Evolutionary conservation across 345 rosid species (phyloP).

Genomic region (Camelina sativa): DNA sequence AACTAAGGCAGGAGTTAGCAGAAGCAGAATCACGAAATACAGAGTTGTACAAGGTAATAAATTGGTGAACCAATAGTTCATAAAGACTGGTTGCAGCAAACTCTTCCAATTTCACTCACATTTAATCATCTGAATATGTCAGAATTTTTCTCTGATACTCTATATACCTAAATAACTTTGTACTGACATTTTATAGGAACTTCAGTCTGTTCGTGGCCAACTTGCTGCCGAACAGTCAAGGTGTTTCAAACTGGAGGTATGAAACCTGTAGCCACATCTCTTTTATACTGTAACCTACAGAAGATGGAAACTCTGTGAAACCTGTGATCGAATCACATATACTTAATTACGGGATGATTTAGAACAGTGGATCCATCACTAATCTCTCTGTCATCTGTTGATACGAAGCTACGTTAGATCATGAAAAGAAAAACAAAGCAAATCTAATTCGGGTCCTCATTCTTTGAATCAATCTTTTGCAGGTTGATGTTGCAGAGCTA

Average conservation of each 20-base stretch:
- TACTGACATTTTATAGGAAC: conserved; percentile 60
- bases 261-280: conserved; percentile 18
- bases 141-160: not conserved
- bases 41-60: conserved; percentile 78
- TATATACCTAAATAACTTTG: not conserved
- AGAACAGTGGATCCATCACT: not conserved
- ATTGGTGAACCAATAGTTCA: conserved; percentile 24
- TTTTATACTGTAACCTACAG: not conserved
- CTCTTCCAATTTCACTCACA: conserved; percentile 9
- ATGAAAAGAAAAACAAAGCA: not conserved
- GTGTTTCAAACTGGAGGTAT: conserved; percentile 97
- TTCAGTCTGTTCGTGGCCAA: conserved; percentile 93
- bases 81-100: conserved; percentile 29
- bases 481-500: conserved; percentile 98
- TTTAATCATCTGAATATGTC: not conserved
- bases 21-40: conserved; percentile 79
- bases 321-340: conserved; percentile 2
- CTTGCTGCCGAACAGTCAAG: conserved; percentile 97
- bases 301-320: conserved; percentile 3
- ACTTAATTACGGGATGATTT: not conserved
- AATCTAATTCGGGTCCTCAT: not conserved
- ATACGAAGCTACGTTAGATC: not conserved
- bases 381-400: conserved; percentile 12
- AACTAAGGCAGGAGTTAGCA: conserved; percentile 71
- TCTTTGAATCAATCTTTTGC: conserved; percentile 28